These are phyloP conservation scores for Suaeda aralocaspica DNA, from an alignment of 148 eudicot genomes.

Conservation along the genomic window DNA sequence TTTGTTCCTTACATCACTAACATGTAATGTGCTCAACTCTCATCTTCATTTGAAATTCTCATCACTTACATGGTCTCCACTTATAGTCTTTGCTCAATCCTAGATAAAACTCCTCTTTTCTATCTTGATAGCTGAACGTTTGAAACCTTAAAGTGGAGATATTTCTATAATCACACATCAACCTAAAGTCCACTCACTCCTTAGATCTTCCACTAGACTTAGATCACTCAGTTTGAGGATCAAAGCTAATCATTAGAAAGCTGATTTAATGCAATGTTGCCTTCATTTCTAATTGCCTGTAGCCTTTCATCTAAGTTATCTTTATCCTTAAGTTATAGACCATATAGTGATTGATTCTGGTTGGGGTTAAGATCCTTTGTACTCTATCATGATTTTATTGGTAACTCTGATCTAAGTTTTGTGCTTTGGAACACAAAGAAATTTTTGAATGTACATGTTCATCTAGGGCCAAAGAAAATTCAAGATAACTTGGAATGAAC, in stretches of 20 bases:
- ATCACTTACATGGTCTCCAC: background rate
- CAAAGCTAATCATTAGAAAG: too few species aligned
- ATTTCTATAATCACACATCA: background rate
- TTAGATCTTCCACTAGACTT: too few species aligned
- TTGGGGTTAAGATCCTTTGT: too few species aligned
- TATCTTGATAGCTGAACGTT: background rate
- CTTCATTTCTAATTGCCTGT: too few species aligned
- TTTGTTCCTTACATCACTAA: too few species aligned
- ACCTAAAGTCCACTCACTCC: background rate
- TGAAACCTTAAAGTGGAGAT: background rate
- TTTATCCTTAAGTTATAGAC: too few species aligned
- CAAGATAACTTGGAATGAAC: background rate
- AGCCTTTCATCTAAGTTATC: too few species aligned
- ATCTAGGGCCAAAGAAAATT: background rate
- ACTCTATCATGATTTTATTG: background rate
- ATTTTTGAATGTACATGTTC: background rate
- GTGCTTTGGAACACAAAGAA: background rate
- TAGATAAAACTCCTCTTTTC: background rate
- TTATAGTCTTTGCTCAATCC: background rate
- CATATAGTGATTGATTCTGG: too few species aligned
- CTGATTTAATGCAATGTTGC: too few species aligned
- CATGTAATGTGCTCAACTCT: background rate
- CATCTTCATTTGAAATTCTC: background rate
- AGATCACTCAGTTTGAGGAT: too few species aligned
- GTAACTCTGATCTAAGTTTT: background rate